Percentiles rank a stretch among this genome's conserved stretches.
Conservation (phyloP, 345 rosid species). For the Brassica cretica region DNA sequence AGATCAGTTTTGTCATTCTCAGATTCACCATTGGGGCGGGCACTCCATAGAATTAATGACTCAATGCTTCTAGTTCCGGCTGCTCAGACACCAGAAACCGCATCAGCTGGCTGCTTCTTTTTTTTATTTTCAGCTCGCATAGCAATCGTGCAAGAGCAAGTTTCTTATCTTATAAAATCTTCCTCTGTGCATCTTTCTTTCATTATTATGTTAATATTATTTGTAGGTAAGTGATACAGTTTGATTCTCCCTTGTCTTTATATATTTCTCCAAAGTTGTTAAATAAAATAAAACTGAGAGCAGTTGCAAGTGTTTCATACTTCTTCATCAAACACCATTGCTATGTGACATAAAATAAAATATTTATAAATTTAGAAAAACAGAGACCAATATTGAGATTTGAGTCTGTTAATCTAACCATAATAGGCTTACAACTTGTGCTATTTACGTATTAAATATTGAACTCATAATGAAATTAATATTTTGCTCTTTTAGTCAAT, state of each 20-base stretch:
- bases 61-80: conserved; percentile 17
- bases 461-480: not conserved
- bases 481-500: not conserved
- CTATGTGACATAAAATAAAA: not conserved
- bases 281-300: conserved; percentile 9
- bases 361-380: not conserved
- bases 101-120: conserved; percentile 25
- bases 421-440: not conserved
- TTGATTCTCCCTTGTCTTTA: conserved; percentile 13
- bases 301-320: not conserved
- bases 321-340: not conserved
- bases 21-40: conserved; percentile 10
- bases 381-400: not conserved
- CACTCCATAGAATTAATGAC: not conserved
- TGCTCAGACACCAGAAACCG: conserved; percentile 12
- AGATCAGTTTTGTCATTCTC: conserved; percentile 16
- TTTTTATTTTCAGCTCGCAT: conserved; percentile 27
- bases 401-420: not conserved
- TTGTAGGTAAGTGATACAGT: conserved; percentile 31
- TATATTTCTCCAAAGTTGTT: conserved; percentile 13
- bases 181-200: conserved; percentile 5
- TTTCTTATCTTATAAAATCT: conserved; percentile 7
- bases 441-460: not conserved
- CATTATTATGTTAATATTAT: conserved; percentile 31
- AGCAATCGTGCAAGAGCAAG: conserved; percentile 26